phyloP scores from a whole-genome alignment of 2,329 filamentous ascomycete species.

The Alternaria incomplexa region DNA sequence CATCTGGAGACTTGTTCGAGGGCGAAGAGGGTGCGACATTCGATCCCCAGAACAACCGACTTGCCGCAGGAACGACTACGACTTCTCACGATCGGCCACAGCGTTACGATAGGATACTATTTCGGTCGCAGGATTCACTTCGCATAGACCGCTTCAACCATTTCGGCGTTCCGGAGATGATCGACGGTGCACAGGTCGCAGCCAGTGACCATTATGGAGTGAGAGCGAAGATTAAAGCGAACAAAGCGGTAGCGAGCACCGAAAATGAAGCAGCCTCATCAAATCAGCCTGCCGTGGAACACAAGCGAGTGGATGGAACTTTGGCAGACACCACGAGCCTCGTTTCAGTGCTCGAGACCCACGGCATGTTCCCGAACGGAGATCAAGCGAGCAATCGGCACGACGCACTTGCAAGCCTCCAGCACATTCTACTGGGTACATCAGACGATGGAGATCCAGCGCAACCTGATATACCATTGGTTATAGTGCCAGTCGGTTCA shows the following conservation, averaged over 20 bases:
- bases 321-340: conserved; percentile 19
- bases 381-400: conserved; percentile 53
- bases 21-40: conserved; percentile 72
- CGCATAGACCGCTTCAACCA: conserved; percentile 59
- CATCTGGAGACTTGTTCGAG: conserved; percentile 52
- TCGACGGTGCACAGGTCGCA: conserved; percentile 19
- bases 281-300: conserved; percentile 12
- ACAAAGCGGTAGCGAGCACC: neutral
- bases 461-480: conserved; percentile 47
- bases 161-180: conserved; percentile 58
- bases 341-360: conserved; percentile 15
- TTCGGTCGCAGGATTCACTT: conserved; percentile 53
- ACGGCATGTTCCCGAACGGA: conserved; percentile 54
- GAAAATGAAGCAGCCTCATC: conserved; percentile 3
- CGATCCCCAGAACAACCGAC: conserved; percentile 62
- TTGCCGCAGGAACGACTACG: conserved; percentile 62
- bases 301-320: conserved; percentile 12
- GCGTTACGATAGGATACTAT: conserved; percentile 68
- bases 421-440: conserved; percentile 50
- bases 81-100: conserved; percentile 67
- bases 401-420: conserved; percentile 56
- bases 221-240: conserved; percentile 40
- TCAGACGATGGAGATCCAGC: conserved; percentile 11
- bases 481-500: conserved; percentile 69
- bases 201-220: conserved; percentile 64